phyloP scores from a whole-genome alignment of 352 stramenopile species.

The Globisporangium alternatum region DNA sequence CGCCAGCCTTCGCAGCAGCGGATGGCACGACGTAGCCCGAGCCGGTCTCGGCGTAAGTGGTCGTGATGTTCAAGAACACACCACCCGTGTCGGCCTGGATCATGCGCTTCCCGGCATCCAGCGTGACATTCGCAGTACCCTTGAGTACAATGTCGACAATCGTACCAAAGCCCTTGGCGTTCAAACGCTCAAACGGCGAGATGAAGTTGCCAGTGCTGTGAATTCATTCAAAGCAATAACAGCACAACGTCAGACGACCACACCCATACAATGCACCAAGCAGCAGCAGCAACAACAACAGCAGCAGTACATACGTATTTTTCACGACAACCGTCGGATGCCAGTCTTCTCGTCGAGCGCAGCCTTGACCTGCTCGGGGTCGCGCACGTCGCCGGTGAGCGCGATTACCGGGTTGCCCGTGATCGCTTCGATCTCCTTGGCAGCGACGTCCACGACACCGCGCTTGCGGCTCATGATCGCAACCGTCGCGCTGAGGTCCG shows the following conservation, averaged over 20 bases:
- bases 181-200: slow-evolving; percentile 87
- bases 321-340: slow-evolving; percentile 78
- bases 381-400: slow-evolving; percentile 87
- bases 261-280: slow-evolving; percentile 13
- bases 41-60: slow-evolving; percentile 92
- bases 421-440: slow-evolving; percentile 69
- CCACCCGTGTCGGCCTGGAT: slow-evolving; percentile 71
- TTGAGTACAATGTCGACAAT: slow-evolving; percentile 96
- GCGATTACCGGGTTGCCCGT: slow-evolving; percentile 64
- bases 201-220: slow-evolving; percentile 95
- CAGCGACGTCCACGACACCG: slow-evolving; percentile 84
- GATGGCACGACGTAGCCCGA: slow-evolving; percentile 95
- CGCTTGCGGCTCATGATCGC: slow-evolving; percentile 95
- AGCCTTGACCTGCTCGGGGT: slow-evolving; percentile 82
- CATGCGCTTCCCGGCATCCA: slow-evolving; percentile 77
- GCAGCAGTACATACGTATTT: slow-evolving; percentile 52
- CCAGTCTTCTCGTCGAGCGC: slow-evolving; percentile 72
- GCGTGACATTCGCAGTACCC: slow-evolving; percentile 80
- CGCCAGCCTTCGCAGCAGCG: slow-evolving; percentile 93
- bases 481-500: slow-evolving; percentile 90
- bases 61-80: slow-evolving; percentile 97
- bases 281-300: slow-evolving; percentile 20
- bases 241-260: slow-evolving; percentile 19
- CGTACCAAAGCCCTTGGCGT: slow-evolving; percentile 94
- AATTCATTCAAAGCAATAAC: slow-evolving; percentile 21